These are phyloP conservation scores for Cyberlindnera mississippiensis DNA, from an alignment of 805 yeast genomes.

Conservation along the genomic window DNA sequence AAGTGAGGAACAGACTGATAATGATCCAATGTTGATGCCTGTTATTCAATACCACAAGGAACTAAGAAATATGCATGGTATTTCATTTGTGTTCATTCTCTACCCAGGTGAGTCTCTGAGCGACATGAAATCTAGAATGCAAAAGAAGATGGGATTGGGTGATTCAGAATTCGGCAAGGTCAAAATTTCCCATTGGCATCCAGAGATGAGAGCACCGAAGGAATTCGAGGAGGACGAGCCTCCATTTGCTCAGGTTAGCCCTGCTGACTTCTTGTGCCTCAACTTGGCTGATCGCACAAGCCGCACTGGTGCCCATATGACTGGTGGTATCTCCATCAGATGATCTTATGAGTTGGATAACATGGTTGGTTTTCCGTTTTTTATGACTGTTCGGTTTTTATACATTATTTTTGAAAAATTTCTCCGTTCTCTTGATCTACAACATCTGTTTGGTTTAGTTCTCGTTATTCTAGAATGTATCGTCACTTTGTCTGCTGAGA, in stretches of 20 bases:
- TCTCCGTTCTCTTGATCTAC: no score
- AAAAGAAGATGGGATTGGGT: slow-evolving; percentile 67
- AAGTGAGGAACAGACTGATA: slow-evolving; percentile 14
- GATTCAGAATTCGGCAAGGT: slow-evolving; percentile 78
- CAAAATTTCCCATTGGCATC: slow-evolving; percentile 39
- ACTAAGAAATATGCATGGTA: slow-evolving; percentile 65
- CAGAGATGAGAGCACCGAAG: slow-evolving; percentile 32
- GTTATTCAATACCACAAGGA: slow-evolving; percentile 78
- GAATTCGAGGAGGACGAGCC: slow-evolving; percentile 29
- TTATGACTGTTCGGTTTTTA: not conserved
- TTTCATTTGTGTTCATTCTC: slow-evolving; percentile 76
- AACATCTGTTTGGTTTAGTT: no score
- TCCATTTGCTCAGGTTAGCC: no score
- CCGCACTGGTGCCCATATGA: slow-evolving; percentile 37
- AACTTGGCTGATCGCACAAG: slow-evolving; percentile 46
- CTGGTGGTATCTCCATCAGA: slow-evolving; percentile 40
- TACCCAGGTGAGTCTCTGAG: slow-evolving; percentile 61
- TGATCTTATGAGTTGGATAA: slow-evolving; percentile 25
- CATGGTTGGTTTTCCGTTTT: not conserved
- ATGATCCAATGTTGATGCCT: slow-evolving; percentile 44
- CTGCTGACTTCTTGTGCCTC: slow-evolving; percentile 50
- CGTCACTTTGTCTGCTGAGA: no score
- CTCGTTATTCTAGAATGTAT: no score
- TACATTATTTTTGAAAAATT: no score
- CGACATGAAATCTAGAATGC: slow-evolving; percentile 64